Percentiles rank a stretch among this genome's conserved stretches.
These are phyloP conservation scores for Suillus decipiens DNA, from an alignment of 768 basidiomycete genomes.

Conservation along the genomic window DNA sequence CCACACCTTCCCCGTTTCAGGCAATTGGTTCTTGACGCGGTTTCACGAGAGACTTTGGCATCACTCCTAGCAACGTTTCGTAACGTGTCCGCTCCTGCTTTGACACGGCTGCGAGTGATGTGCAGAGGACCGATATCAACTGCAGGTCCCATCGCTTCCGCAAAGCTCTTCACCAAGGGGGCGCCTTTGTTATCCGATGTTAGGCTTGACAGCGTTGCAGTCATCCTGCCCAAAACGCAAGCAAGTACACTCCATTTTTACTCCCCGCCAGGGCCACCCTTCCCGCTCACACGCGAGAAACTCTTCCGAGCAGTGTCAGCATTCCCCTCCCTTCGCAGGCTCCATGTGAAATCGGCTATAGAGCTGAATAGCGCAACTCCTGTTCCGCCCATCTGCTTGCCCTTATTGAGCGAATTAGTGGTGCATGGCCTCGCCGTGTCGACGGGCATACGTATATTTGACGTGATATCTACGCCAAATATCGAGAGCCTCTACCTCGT, in stretches of 20 bases:
- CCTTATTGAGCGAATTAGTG: slow-evolving; percentile 30
- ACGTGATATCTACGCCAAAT: slow-evolving; percentile 33
- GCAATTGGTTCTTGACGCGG: slow-evolving; percentile 31
- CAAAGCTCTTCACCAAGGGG: slow-evolving; percentile 30
- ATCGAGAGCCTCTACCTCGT: slow-evolving; percentile 34
- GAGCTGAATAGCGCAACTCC: slow-evolving; percentile 26
- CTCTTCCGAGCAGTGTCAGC: slow-evolving; percentile 22
- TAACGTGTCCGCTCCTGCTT: slow-evolving; percentile 27
- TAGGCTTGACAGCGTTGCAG: slow-evolving; percentile 34
- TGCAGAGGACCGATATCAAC: slow-evolving; percentile 31
- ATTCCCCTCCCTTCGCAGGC: slow-evolving; percentile 24
- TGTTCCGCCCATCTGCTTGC: slow-evolving; percentile 24
- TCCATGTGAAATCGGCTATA: slow-evolving; percentile 34
- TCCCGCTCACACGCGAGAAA: slow-evolving; percentile 27
- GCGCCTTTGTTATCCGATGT: slow-evolving; percentile 34
- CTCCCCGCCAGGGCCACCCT: slow-evolving; percentile 34
- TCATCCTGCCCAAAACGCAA: slow-evolving; percentile 24
- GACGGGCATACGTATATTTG: slow-evolving; percentile 33
- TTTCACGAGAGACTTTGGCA: slow-evolving; percentile 32
- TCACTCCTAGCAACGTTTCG: slow-evolving; percentile 25
- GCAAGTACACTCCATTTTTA: slow-evolving; percentile 33
- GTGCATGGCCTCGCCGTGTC: slow-evolving; percentile 32
- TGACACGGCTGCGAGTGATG: slow-evolving; percentile 30
- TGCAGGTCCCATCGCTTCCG: slow-evolving; percentile 27
- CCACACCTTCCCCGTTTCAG: slow-evolving; percentile 32